Evolutionary conservation across 176 grass and related monocot genomes (phyloP).

Genomic region (Bonia amplexicaulis): DNA sequence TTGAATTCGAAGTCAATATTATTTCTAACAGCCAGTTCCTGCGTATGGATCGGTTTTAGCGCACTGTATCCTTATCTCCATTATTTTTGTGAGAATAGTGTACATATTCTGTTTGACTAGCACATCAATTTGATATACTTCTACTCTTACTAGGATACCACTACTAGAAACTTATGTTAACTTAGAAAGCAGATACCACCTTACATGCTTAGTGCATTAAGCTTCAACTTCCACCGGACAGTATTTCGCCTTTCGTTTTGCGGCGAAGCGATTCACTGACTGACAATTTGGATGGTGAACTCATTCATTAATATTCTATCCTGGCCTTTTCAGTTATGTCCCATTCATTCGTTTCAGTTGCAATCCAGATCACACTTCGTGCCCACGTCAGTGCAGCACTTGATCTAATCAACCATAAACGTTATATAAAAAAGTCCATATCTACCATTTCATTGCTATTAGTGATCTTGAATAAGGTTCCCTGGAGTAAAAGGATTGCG

Average conservation of each 20-base stretch:
- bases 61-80: no score
- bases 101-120: not conserved
- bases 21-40: no score
- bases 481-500: not conserved
- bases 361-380: conserved; percentile 1
- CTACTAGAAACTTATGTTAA: not conserved
- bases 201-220: not conserved
- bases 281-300: not conserved
- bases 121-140: not conserved
- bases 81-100: not conserved
- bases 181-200: not conserved
- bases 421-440: not conserved
- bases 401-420: not conserved
- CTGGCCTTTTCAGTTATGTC: not conserved
- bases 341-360: not conserved
- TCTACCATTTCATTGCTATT: not conserved
- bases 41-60: not conserved
- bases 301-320: not conserved
- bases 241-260: not conserved
- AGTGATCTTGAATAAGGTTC: not conserved
- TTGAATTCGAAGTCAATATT: no score
- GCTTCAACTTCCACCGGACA: not conserved
- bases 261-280: not conserved
- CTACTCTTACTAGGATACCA: conserved; percentile 8
- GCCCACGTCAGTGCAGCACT: not conserved